These are phyloP conservation scores for Rhodofomes roseus DNA, from an alignment of 1,284 basidiomycete genomes.

Conservation along the genomic window DNA sequence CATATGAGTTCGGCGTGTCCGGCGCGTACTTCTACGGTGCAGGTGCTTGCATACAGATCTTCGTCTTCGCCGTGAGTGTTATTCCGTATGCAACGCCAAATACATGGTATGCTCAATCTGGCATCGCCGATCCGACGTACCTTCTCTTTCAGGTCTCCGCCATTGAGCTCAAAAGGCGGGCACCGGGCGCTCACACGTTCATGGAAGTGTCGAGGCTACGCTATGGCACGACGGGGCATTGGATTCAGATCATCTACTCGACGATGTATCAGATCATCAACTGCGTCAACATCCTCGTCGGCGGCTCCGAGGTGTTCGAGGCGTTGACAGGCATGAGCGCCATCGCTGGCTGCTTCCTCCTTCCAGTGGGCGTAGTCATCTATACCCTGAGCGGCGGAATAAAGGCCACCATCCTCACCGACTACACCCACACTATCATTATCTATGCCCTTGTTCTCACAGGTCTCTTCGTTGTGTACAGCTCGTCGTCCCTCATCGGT, in stretches of 20 bases:
- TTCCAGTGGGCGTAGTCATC: slow-evolving; percentile 16
- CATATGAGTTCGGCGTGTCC: slow-evolving; percentile 33
- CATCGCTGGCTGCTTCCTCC: slow-evolving; percentile 26
- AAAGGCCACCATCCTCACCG: slow-evolving; percentile 12
- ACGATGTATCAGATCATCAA: slow-evolving; percentile 3
- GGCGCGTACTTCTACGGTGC: slow-evolving; percentile 18
- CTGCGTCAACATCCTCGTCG: slow-evolving; percentile 6
- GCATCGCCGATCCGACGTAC: too few relatives aligned
- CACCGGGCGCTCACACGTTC: background rate
- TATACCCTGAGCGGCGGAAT: slow-evolving; percentile 17
- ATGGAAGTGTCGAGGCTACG: slow-evolving; percentile 1
- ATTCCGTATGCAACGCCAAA: slow-evolving; percentile 13
- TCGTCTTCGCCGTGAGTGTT: slow-evolving; percentile 20
- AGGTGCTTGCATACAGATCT: slow-evolving; percentile 31
- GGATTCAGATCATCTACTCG: slow-evolving; percentile 2
- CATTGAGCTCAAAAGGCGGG: background rate
- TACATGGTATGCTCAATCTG: too few relatives aligned
- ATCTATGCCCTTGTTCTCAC: slow-evolving; percentile 27
- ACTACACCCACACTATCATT: slow-evolving; percentile 32
- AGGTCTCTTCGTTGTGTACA: slow-evolving; percentile 27
- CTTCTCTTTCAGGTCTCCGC: background rate
- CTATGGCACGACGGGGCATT: background rate
- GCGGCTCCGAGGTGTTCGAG: slow-evolving; percentile 38
- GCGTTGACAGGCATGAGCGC: slow-evolving; percentile 43
- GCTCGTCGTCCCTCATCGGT: slow-evolving; percentile 25